A percentile compares a stretch with the other conserved stretches of the same genome.
phyloP scores from a whole-genome alignment of 352 stramenopile species.

The Elongisporangium prolatum region DNA sequence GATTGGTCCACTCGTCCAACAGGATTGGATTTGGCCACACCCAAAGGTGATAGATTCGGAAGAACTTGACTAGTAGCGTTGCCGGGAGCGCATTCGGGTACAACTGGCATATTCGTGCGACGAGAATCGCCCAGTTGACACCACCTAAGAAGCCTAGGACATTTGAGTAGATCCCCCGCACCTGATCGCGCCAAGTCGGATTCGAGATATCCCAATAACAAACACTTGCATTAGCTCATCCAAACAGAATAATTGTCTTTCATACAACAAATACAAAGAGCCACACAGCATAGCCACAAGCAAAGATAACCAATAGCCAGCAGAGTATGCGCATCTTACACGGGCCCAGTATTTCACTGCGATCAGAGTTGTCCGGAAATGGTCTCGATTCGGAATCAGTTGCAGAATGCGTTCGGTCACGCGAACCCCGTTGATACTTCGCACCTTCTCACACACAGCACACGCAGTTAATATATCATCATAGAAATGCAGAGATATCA shows the following conservation, averaged over 20 bases:
- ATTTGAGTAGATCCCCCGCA: constrained; percentile 98
- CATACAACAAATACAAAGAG: constrained; percentile 2
- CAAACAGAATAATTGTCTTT: background rate
- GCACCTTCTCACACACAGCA: constrained; percentile 28
- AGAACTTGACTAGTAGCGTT: constrained; percentile 93
- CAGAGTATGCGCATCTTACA: constrained; percentile 21
- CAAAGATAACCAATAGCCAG: constrained; percentile 3
- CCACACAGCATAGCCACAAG: constrained; percentile 5
- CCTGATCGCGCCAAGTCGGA: constrained; percentile 15
- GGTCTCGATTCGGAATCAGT: constrained; percentile 77
- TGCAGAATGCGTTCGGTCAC: constrained; percentile 94
- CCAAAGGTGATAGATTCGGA: constrained; percentile 94
- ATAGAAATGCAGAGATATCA: background rate
- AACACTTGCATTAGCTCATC: background rate
- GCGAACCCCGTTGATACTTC: constrained; percentile 94
- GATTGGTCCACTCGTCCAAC: constrained; percentile 57
- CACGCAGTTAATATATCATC: constrained; percentile 56
- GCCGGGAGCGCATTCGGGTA: constrained; percentile 83
- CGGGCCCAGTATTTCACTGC: constrained; percentile 89
- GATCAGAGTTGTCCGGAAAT: constrained; percentile 89
- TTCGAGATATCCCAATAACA: background rate
- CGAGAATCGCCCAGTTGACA: constrained; percentile 98
- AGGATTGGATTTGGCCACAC: constrained; percentile 95
- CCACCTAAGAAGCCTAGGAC: constrained; percentile 97
- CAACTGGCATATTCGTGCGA: constrained; percentile 93